Percentiles rank a stretch among this genome's conserved stretches.
These are phyloP conservation scores for Grigorovia transvaalensis DNA, from an alignment of 805 yeast species.

Conservation along the genomic window DNA sequence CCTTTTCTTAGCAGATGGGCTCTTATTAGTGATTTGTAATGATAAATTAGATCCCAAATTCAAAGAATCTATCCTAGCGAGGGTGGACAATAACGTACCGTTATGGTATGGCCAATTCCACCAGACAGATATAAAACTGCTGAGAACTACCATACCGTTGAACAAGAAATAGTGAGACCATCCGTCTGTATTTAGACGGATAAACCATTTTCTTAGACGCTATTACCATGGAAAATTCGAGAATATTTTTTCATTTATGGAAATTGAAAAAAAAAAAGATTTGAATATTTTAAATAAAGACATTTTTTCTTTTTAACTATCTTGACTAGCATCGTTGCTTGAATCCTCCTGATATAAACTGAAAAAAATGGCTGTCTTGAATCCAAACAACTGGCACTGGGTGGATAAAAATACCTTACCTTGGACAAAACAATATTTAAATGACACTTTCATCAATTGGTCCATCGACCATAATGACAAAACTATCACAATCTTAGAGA, in stretches of 20 bases:
- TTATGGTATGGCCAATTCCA: conserved; percentile 24
- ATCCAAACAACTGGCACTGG: conserved; percentile 75
- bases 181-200: background rate
- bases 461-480: conserved; percentile 4
- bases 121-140: conserved; percentile 11
- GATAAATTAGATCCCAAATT: conserved; percentile 14
- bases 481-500: conserved; percentile 19
- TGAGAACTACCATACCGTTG: conserved; percentile 16
- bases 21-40: conserved; percentile 17
- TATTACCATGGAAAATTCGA: background rate
- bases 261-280: background rate
- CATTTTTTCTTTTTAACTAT: background rate
- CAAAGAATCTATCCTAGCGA: conserved; percentile 10
- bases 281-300: background rate
- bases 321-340: no score
- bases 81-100: conserved; percentile 9
- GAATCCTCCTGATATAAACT: background rate
- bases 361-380: conserved; percentile 48
- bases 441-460: conserved; percentile 27
- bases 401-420: conserved; percentile 57
- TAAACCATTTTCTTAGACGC: background rate
- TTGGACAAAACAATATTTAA: conserved; percentile 48
- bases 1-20: conserved; percentile 11
- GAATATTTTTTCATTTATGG: background rate
- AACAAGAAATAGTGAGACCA: background rate